Conservation (phyloP, 305 asterid species). For the Plantago coronopus region DNA sequence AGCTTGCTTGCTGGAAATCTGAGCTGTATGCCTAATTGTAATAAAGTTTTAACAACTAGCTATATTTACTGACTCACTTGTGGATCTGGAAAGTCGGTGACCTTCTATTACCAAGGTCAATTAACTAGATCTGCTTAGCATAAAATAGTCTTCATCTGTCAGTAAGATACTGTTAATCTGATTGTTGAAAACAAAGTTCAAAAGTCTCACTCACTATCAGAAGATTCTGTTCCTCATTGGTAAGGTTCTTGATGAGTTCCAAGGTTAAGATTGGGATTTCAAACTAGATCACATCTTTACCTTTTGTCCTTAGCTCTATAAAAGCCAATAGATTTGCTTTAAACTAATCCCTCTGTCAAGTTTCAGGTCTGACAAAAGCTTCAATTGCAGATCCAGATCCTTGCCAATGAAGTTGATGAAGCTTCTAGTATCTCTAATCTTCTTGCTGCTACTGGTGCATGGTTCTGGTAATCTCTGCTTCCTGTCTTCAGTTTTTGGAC, state of each 20-base stretch:
- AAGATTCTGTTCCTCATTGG: conserved; percentile 9
- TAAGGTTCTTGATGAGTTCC: conserved; percentile 22
- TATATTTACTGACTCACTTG: not conserved
- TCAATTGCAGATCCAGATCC: conserved; percentile 16
- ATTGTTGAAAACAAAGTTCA: conserved; percentile 5
- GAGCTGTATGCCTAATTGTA: not conserved
- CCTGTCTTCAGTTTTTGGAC: not conserved
- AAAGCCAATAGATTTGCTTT: not conserved
- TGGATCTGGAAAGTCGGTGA: conserved; percentile 3
- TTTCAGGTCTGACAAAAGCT: conserved; percentile 11
- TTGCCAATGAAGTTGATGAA: conserved; percentile 21
- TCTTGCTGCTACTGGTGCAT: conserved; percentile 24
- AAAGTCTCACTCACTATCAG: not conserved
- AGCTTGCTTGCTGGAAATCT: not conserved
- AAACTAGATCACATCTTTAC: conserved; percentile 25
- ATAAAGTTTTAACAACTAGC: not conserved
- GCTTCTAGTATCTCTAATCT: conserved; percentile 30
- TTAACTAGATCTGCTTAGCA: conserved; percentile 7
- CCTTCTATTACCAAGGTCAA: conserved; percentile 13
- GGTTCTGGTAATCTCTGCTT: conserved; percentile 25
- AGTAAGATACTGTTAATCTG: conserved; percentile 2
- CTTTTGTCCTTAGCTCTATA: conserved; percentile 2
- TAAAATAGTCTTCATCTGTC: not conserved
- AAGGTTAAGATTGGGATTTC: conserved; percentile 31
- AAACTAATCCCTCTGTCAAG: not conserved